Evolutionary conservation across 768 basidiomycete species (phyloP).

Genomic region (Russula sp.): DNA sequence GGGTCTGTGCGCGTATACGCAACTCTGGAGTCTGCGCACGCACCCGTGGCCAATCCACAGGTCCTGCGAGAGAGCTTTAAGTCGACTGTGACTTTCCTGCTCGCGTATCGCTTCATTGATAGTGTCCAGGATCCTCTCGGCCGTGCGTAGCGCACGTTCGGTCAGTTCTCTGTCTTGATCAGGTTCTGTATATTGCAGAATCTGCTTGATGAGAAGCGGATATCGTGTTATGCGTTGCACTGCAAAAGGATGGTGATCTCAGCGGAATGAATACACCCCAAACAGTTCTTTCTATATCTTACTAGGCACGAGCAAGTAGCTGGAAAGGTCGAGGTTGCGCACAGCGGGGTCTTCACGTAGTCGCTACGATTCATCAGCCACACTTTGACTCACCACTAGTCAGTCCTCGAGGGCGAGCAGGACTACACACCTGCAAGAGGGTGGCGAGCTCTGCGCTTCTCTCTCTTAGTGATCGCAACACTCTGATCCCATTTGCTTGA

Average conservation of each 20-base stretch:
- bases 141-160: constrained; percentile 45
- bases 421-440: constrained; percentile 52
- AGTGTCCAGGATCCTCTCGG: constrained; percentile 64
- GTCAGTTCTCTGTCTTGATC: constrained; percentile 55
- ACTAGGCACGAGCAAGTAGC: constrained; percentile 91
- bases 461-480: constrained; percentile 65
- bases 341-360: constrained; percentile 72
- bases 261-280: too few species aligned
- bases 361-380: constrained; percentile 35
- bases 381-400: neutral
- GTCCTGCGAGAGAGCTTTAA: constrained; percentile 65
- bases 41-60: constrained; percentile 87
- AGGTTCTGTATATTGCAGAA: constrained; percentile 70
- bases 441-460: constrained; percentile 55
- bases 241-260: constrained; percentile 25
- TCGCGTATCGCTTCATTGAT: constrained; percentile 90
- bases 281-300: constrained; percentile 26
- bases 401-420: neutral
- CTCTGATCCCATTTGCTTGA: constrained; percentile 68
- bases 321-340: constrained; percentile 81
- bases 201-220: constrained; percentile 83
- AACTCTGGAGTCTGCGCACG: constrained; percentile 20
- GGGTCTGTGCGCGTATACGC: neutral
- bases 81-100: constrained; percentile 72
- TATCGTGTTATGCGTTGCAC: constrained; percentile 97